Base-by-base conservation (phyloP, 108 stramenopile genomes). In the Stephanodiscus triporus region DNA sequence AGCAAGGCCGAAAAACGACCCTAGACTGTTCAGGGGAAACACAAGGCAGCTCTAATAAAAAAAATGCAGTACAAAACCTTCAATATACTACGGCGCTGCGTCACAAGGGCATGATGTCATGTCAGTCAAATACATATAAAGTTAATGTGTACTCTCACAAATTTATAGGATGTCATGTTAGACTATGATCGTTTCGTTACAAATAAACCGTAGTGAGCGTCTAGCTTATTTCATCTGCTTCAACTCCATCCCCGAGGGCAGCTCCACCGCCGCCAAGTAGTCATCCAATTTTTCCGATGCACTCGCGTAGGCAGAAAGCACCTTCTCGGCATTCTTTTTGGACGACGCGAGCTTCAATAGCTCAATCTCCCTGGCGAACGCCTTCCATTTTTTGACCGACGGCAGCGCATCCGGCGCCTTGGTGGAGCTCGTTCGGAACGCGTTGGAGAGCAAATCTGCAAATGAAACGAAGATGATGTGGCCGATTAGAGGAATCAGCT, bases 321-420 rank as follows among this genome's bases (percentile, higher is more conserved):
- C 88, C 56, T 65, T 84, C 24, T 67, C 73, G 17, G 70, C 77
- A 56, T 85, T 85, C 68, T 91, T 91, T 38, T 85, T 89, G 57
- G 89, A 85, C 43, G 88, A 45, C 22, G 76, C 66, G 40, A 82
- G 86, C 43, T 88, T 79, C 43, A 91, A 49, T 13, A 59, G 58
- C 6, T 91, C 89, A 20, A 91, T 81, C 55, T 89, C 87, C 36
- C 66, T 81, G 9, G 82, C 81, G 68, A 89, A 92, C 22, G 88
- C 89, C 65, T 95, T 95, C 91, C 90, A 95, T 79, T 89, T 90
- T 90, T 92, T 77, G 8, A 86, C 87, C 7, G 70, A 61, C 0
- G 85, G 86, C 19, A 89, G 63, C 9, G 73, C 50, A 73, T 92
- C 91, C 1, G 91, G 91, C 14, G 88, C 72, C 20, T 87, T 82